These are phyloP conservation scores for Neonectria faginata DNA, from an alignment of 2,329 filamentous ascomycete genomes.

Conservation along the genomic window DNA sequence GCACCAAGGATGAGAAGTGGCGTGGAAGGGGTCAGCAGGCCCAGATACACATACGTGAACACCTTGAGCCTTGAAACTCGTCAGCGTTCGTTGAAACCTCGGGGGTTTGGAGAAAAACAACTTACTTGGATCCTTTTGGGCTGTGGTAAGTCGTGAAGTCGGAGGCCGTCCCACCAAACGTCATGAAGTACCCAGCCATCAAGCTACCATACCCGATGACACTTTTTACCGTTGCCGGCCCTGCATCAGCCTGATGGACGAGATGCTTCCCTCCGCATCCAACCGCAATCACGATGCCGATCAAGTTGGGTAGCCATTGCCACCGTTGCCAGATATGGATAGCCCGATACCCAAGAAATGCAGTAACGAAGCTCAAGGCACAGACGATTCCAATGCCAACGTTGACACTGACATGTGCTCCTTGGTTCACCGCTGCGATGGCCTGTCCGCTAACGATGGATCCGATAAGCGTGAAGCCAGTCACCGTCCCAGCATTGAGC, in stretches of 20 bases:
- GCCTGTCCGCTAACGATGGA: conserved; percentile 67
- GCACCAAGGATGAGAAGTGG: conserved; percentile 55
- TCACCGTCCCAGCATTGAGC: conserved; percentile 67
- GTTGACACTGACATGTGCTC: conserved; percentile 59
- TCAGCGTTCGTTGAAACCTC: conserved; percentile 46
- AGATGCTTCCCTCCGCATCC: conserved; percentile 65
- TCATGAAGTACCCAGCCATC: conserved; percentile 65
- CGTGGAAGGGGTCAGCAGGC: conserved; percentile 55
- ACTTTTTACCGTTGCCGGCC: conserved; percentile 52
- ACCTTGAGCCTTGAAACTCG: conserved; percentile 42
- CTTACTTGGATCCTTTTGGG: conserved; percentile 39
- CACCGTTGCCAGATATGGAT: conserved; percentile 67
- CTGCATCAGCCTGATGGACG: conserved; percentile 56
- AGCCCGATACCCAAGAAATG: conserved; percentile 66
- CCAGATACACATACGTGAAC: conserved; percentile 58
- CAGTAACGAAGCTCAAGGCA: conserved; percentile 63
- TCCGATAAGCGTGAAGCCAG: conserved; percentile 68
- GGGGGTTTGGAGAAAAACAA: conserved; percentile 12
- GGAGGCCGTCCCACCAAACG: conserved; percentile 66
- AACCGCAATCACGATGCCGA: conserved; percentile 63
- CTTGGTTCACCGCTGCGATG: conserved; percentile 60
- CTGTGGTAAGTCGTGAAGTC: conserved; percentile 69
- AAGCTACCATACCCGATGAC: conserved; percentile 60
- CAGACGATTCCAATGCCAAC: conserved; percentile 68
- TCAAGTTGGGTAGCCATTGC: conserved; percentile 67